Percentiles rank a stretch among this genome's conserved stretches.
phyloP scores from a whole-genome alignment of 164 flowering plant genomes.

The Umbellularia californica region DNA sequence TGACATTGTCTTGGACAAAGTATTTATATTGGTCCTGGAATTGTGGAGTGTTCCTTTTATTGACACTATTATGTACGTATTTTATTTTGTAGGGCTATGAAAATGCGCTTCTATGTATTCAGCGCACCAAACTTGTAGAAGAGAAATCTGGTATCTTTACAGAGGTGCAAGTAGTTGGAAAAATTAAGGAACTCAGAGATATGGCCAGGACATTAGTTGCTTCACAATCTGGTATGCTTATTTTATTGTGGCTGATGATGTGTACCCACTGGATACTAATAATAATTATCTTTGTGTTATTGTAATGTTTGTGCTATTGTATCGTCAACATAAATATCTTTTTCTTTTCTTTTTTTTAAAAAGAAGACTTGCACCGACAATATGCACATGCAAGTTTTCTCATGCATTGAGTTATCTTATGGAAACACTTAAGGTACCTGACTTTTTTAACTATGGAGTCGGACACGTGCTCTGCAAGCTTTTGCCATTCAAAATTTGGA shows the following conservation, averaged over 20 bases:
- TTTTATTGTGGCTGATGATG: neutral
- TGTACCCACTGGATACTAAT: neutral
- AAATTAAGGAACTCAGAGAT: constrained; percentile 47
- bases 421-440: neutral
- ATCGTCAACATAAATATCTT: neutral
- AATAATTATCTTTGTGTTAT: neutral
- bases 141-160: constrained; percentile 14
- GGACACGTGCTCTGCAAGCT: too few relatives aligned
- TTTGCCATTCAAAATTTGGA: too few relatives aligned
- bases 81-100: constrained; percentile 52
- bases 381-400: neutral
- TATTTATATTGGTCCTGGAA: neutral
- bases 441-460: too few relatives aligned
- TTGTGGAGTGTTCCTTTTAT: neutral
- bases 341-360: too few relatives aligned
- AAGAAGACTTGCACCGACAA: neutral
- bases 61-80: constrained; percentile 1
- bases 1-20: neutral
- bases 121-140: constrained; percentile 14
- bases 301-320: neutral
- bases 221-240: constrained; percentile 44
- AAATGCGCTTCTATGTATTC: constrained; percentile 39
- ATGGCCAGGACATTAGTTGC: constrained; percentile 26
- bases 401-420: neutral
- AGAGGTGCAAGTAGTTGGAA: constrained; percentile 17